Base-by-base conservation (phyloP, 2,329 filamentous ascomycete species). In the Metarhizium brunneum region DNA sequence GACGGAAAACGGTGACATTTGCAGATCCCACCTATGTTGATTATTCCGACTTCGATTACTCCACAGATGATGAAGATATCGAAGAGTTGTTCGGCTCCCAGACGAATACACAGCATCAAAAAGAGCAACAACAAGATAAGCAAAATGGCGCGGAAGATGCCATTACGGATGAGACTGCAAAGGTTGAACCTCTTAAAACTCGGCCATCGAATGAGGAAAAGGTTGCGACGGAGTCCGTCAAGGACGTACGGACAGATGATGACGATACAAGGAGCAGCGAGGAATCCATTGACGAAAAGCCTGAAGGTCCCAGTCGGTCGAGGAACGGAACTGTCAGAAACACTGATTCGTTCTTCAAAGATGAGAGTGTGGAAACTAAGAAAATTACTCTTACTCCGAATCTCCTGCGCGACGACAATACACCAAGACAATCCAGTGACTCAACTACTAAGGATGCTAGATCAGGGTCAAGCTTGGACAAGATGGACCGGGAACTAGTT, bases 331-430 rank as follows among this genome's bases (percentile, higher is more conserved):
- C 88, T 25, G 81, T 96, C 48, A 83, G 92, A 60, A 95, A 95
- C 67, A 92, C 90, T 4, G 92, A 97, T 71, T 96, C 92, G 1
- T 96, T 97, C 77, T 96, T 96, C 78, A 95, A 91, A 70, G 94
- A 97, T 66, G 92, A 99, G 66, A 90, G 84, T 36, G 87, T 90
- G 42, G 94, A 97, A 71, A 96, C 94, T 2, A 91, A 95, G 71
- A 97, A 97, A 75, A 97, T 99, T 62, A 95, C 92, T 0, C 81
- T 99, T 48, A 99, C 94, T 3, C 94, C 94, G 1, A 95, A 95
- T 63, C 74, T 99, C 54, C 76, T 97, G 45, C 85, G 92, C 47
- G 92, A 97, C 62, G 92, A 96, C 62, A 79, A 76, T 60, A 72
- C 76, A 45, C 57, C 80, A 71, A 69, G 77, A 73, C 69, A 92